phyloP scores from a whole-genome alignment of 2,329 filamentous ascomycete genomes.

The Bretziella fagacearum region DNA sequence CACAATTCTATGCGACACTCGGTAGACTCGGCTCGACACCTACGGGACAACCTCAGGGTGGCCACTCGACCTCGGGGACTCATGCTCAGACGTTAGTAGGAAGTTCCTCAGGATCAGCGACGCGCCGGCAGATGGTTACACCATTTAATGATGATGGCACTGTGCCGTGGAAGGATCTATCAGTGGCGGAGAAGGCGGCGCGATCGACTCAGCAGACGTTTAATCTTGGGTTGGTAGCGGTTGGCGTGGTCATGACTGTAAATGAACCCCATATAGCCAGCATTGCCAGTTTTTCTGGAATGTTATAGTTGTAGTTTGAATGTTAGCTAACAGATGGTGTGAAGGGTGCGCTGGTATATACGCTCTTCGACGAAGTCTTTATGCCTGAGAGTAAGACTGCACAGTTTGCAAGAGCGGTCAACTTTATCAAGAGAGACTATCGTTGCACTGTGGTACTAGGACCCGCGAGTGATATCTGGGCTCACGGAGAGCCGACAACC shows the following conservation, averaged over 20 bases:
- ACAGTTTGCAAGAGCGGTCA: constrained; percentile 75
- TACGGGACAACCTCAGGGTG: neutral
- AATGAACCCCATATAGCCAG: constrained; percentile 16
- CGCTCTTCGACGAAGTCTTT: constrained; percentile 71
- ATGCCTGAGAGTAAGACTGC: constrained; percentile 69
- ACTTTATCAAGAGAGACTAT: constrained; percentile 56
- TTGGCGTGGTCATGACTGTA: constrained; percentile 63
- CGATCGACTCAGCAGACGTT: constrained; percentile 80
- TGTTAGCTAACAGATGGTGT: constrained; percentile 9
- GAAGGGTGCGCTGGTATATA: constrained; percentile 58
- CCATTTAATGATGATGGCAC: constrained; percentile 73
- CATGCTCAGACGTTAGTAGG: neutral
- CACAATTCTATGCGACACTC: neutral
- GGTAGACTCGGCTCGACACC: neutral
- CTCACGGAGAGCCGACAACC: constrained; percentile 63
- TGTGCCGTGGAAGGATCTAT: constrained; percentile 66
- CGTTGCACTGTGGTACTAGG: constrained; percentile 60
- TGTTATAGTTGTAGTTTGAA: too few species aligned
- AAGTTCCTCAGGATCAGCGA: constrained; percentile 19
- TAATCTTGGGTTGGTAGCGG: constrained; percentile 63
- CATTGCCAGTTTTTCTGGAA: too few species aligned
- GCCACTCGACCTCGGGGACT: neutral
- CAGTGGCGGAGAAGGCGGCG: constrained; percentile 58
- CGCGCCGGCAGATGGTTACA: constrained; percentile 53
- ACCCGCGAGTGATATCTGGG: constrained; percentile 55